Evolutionary conservation across 257 asterid species (phyloP).

Genomic region (Lycium ferocissimum): DNA sequence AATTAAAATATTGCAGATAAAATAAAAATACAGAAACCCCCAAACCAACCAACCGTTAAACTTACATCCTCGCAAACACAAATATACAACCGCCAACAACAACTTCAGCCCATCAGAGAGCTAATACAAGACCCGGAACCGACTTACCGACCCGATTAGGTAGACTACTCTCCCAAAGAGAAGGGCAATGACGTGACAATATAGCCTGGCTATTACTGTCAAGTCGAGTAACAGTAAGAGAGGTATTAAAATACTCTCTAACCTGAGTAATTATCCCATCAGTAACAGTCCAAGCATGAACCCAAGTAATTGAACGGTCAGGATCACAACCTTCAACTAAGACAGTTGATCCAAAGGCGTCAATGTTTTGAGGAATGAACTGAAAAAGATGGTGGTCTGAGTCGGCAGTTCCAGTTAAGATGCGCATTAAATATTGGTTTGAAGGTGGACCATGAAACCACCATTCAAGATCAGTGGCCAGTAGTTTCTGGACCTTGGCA

Average conservation of each 20-base stretch:
- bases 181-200: constrained; percentile 64
- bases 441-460: constrained; percentile 99
- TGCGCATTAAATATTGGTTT: constrained; percentile 95
- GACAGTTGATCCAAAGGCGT: constrained; percentile 82
- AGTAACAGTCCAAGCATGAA: constrained; percentile 97
- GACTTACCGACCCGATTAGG: constrained; percentile 82
- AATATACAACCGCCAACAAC: constrained; percentile 26
- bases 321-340: constrained; percentile 84
- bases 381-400: constrained; percentile 51
- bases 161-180: constrained; percentile 87
- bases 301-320: constrained; percentile 76
- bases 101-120: constrained; percentile 55
- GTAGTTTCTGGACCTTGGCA: constrained; percentile 69
- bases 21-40: background rate
- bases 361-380: constrained; percentile 69
- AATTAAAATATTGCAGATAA: background rate
- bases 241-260: constrained; percentile 92
- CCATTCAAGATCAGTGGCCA: constrained; percentile 98
- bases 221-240: constrained; percentile 83
- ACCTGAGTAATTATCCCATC: constrained; percentile 98
- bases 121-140: constrained; percentile 87
- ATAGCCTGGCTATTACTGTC: constrained; percentile 38
- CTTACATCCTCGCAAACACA: constrained; percentile 49
- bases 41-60: constrained; percentile 34
- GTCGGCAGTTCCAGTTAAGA: constrained; percentile 74